These are phyloP conservation scores for Cladobotryum mycophilum DNA, from an alignment of 2,329 filamentous ascomycete species.

Conservation along the genomic window DNA sequence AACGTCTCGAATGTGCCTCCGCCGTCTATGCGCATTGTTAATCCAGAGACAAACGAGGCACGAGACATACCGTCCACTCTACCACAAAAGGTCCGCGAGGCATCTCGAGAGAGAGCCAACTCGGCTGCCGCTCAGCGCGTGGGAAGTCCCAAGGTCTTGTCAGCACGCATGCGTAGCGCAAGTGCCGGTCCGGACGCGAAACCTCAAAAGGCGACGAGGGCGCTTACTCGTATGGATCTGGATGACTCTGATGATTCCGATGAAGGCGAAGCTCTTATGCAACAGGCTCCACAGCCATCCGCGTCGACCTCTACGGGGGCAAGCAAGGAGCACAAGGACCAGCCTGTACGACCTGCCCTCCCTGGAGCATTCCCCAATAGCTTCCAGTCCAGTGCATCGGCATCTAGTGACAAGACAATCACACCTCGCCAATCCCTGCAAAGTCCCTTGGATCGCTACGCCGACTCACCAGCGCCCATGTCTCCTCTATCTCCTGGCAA, in stretches of 20 bases:
- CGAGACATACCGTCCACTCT: conserved; percentile 29
- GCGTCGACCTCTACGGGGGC: conserved; percentile 14
- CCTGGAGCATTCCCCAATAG: conserved; percentile 38
- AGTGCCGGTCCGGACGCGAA: conserved; percentile 40
- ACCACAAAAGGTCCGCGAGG: conserved; percentile 19
- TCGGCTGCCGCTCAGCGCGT: conserved; percentile 30
- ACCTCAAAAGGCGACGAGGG: conserved; percentile 42
- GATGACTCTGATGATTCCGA: conserved; percentile 64
- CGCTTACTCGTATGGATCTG: conserved; percentile 58
- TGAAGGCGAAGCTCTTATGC: conserved; percentile 33
- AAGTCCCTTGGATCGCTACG: conserved; percentile 17
- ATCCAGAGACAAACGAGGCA: conserved; percentile 42
- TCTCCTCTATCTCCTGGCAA: conserved; percentile 22
- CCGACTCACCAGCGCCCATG: not conserved
- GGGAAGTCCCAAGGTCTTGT: conserved; percentile 15
- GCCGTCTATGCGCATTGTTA: conserved; percentile 53
- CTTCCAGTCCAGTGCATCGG: conserved; percentile 27
- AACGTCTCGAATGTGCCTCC: conserved; percentile 51
- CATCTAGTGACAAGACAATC: conserved; percentile 26
- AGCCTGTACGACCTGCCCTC: conserved; percentile 26
- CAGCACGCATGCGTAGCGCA: conserved; percentile 16
- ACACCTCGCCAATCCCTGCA: conserved; percentile 16
- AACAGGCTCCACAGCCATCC: conserved; percentile 18
- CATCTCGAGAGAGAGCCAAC: conserved; percentile 25
- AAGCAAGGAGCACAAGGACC: conserved; percentile 16